These are phyloP conservation scores for Sporothrix sp. DNA, from an alignment of 2,329 filamentous ascomycete species.

Conservation along the genomic window DNA sequence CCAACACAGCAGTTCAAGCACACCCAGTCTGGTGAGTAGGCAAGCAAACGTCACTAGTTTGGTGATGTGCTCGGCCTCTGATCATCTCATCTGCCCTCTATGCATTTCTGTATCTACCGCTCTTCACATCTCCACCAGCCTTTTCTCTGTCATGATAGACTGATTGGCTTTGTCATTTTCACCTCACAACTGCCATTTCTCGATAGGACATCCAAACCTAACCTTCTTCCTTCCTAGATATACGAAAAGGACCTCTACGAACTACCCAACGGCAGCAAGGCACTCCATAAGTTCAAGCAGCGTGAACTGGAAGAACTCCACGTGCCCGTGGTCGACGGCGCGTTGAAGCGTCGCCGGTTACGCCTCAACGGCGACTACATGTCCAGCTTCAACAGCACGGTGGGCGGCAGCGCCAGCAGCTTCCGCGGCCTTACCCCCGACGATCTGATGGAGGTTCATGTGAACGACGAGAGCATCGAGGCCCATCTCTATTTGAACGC, in stretches of 20 bases:
- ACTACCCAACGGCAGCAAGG: slow-evolving; percentile 17
- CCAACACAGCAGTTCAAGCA: background rate
- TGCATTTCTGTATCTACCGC: too few species aligned
- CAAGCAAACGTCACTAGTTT: too few species aligned
- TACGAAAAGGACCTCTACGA: background rate
- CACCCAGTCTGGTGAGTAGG: too few species aligned
- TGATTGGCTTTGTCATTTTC: background rate
- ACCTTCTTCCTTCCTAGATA: background rate
- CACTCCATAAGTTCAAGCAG: slow-evolving; percentile 11
- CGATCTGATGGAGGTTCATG: slow-evolving; percentile 5
- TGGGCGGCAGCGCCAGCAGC: background rate
- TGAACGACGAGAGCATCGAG: slow-evolving; percentile 1
- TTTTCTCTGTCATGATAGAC: too few species aligned
- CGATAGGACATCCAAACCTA: too few species aligned
- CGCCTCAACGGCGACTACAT: slow-evolving; percentile 6
- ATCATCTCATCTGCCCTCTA: background rate
- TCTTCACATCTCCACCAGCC: too few species aligned
- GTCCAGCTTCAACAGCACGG: background rate
- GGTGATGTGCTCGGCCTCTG: too few species aligned
- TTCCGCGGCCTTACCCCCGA: background rate
- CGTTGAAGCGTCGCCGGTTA: slow-evolving; percentile 10
- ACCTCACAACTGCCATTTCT: too few species aligned
- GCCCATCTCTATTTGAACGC: background rate
- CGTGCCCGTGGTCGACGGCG: background rate
- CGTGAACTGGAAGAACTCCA: slow-evolving; percentile 3